Base-by-base conservation (phyloP, 139 green algal genomes). In the Choricystis sp. region DNA sequence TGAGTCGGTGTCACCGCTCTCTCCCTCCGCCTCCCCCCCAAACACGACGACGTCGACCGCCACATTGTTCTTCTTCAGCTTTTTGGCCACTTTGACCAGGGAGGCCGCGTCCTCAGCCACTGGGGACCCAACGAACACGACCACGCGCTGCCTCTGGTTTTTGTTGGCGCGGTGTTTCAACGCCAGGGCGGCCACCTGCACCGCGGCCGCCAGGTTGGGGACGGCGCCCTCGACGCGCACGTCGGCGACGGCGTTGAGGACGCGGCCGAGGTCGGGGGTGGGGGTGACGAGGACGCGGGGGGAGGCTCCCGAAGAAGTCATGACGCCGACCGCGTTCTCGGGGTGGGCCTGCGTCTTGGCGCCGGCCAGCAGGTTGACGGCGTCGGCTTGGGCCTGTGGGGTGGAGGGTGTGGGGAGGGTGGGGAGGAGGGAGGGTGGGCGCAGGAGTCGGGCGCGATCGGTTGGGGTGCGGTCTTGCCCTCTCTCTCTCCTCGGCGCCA, bases 31-130 rank as follows among this genome's bases (percentile, higher is more conserved):
- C 40, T 76, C 76, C 19, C 70, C 76, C 1, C 86, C 91, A 73
- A 96, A 98, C 69, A 65, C 82, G 21, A 99, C 83, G 9, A 99
- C 73, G 70, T 99, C 94, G 26, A 98, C 83, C 1, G 94, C 90
- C 25, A 99, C 90, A 66, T 96, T 98, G 82, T 99, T 99, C 77
- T 99, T 99, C 79, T 98, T 98, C 30, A 99, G 76, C 80, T 97
- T 97, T 83, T 98, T 98, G 29, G 80, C 94, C 28, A 97, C 95
- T 75, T 92, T 92, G 9, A 96, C 79, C 58, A 99, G 77, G 40
- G 77, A 72, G 0, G 94, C 85, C 82, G 89, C 83, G 55, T 88
- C 79, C 73, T 94, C 88, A 29, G 61, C 57, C 30, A 99, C 76
- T 1, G 93, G 91, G 71, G 84, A 95, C 59, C 90, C 92, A 0